phyloP scores from a whole-genome alignment of 441 rosid species.

The Adansonia rubrostipa region DNA sequence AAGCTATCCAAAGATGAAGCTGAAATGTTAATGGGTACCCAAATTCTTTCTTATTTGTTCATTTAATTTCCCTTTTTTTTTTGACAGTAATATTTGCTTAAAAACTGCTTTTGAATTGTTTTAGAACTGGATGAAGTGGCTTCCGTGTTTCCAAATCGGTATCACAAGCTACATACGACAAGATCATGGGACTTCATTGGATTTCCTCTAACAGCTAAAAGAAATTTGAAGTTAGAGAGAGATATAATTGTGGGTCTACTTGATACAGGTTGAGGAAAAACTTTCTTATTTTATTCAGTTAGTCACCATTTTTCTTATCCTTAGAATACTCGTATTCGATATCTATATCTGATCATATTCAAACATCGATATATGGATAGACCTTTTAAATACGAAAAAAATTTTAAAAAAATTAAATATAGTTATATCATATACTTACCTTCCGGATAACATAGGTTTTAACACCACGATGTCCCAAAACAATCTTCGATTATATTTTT shows the following conservation, averaged over 20 bases:
- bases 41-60: neutral
- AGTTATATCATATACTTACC: too few relatives aligned
- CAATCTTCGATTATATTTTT: neutral
- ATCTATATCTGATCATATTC: too few relatives aligned
- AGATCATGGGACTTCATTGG: slow-evolving; percentile 91
- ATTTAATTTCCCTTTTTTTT: neutral
- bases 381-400: too few relatives aligned
- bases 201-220: slow-evolving; percentile 63
- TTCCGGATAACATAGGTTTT: neutral
- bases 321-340: too few relatives aligned
- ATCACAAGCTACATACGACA: slow-evolving; percentile 79
- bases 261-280: slow-evolving; percentile 66
- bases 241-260: slow-evolving; percentile 72
- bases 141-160: slow-evolving; percentile 60
- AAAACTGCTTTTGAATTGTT: slow-evolving; percentile 18
- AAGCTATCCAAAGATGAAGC: slow-evolving; percentile 72
- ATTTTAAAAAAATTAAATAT: too few relatives aligned
- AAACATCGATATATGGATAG: too few relatives aligned
- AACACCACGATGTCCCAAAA: neutral
- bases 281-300: neutral
- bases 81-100: neutral
- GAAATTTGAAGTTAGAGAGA: slow-evolving; percentile 64
- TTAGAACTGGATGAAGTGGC: slow-evolving; percentile 57
- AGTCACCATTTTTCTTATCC: neutral
- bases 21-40: slow-evolving; percentile 50